Evolutionary conservation across 805 yeast species (phyloP), one percentile per base, ranked within the genome.

Genomic region (Diddensiella transvaalensis): DNA sequence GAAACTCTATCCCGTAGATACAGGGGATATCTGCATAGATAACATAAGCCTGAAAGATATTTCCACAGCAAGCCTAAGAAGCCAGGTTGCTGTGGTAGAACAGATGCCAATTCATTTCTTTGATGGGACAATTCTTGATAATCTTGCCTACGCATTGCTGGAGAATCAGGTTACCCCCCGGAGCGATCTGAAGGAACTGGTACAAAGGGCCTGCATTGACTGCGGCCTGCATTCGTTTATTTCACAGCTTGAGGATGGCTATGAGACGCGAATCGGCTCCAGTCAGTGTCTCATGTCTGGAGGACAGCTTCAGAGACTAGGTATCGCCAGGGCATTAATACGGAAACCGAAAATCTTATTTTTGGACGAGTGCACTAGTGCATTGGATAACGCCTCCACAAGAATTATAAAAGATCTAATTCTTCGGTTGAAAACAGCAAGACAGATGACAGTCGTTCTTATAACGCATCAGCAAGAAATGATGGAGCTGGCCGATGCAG

Each of bases 311-410:
- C 98, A 93, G 62, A 69, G 97, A 48, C 62, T 93, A 1, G 82
- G 93, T 0, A 79, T 93, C 44, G 96, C 91, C 0, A 73, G 98
- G 44, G 93, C 96, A 0, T 53, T 93, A 2, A 49, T 90, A 3
- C 67, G 90, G 32, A 70, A 74, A 18, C 93, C 97, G 0, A 68
- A 70, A 24, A 72, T 93, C 3, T 60, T 80, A 45, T 68, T 82
- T 17, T 65, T 93, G 42, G 99, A 93, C 65, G 99, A 93, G 62
- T 83, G 90, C 57, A 89, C 98, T 0, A 82, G 97, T 0, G 85
- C 96, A 0, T 69, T 93, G 42, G 99, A 93, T 62, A 72, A 82
- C 0, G 76, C 72, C 17, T 85, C 82, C 54, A 64, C 85, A 0
- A 56, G 60, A 4, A 60, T 63, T 1, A 75, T 93, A n/a, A 68